phyloP scores from a whole-genome alignment of 2,329 filamentous ascomycete species.

The Venturia aucupariae region DNA sequence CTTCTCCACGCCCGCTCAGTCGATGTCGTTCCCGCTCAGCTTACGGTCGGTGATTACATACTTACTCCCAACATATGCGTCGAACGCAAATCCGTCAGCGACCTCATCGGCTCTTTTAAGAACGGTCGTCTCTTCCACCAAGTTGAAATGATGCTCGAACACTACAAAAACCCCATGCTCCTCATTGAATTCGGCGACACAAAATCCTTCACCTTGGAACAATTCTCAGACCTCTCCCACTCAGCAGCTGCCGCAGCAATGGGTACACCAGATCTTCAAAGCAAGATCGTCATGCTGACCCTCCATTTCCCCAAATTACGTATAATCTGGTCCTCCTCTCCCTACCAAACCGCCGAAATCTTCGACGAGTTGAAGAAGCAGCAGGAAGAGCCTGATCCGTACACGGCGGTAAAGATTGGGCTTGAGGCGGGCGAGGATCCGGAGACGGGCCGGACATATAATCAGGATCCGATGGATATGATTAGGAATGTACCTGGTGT shows the following conservation, averaged over 20 bases:
- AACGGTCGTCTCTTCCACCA: slow-evolving; percentile 89
- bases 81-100: slow-evolving; percentile 86
- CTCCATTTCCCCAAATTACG: slow-evolving; percentile 82
- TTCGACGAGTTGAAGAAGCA: slow-evolving; percentile 89
- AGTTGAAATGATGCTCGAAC: slow-evolving; percentile 84
- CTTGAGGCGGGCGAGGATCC: slow-evolving; percentile 49
- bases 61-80: slow-evolving; percentile 85
- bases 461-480: slow-evolving; percentile 53
- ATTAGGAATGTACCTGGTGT: slow-evolving; percentile 75
- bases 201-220: slow-evolving; percentile 85
- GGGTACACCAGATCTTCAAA: slow-evolving; percentile 67
- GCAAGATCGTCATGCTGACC: slow-evolving; percentile 84
- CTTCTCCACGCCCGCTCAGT: slow-evolving; percentile 83
- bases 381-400: slow-evolving; percentile 81
- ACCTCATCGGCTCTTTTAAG: slow-evolving; percentile 83
- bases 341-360: slow-evolving; percentile 95
- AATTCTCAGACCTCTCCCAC: slow-evolving; percentile 37
- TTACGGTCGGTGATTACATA: slow-evolving; percentile 95
- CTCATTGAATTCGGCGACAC: slow-evolving; percentile 97
- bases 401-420: slow-evolving; percentile 75
- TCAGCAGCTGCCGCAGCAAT: slow-evolving; percentile 44
- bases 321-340: slow-evolving; percentile 87
- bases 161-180: slow-evolving; percentile 84
- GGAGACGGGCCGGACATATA: slow-evolving; percentile 14
- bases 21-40: slow-evolving; percentile 83